A percentile compares a stretch with the other conserved stretches of the same genome.
These are phyloP conservation scores for Xylariaceae sp. DNA, from an alignment of 2,329 filamentous ascomycete species.

Conservation along the genomic window DNA sequence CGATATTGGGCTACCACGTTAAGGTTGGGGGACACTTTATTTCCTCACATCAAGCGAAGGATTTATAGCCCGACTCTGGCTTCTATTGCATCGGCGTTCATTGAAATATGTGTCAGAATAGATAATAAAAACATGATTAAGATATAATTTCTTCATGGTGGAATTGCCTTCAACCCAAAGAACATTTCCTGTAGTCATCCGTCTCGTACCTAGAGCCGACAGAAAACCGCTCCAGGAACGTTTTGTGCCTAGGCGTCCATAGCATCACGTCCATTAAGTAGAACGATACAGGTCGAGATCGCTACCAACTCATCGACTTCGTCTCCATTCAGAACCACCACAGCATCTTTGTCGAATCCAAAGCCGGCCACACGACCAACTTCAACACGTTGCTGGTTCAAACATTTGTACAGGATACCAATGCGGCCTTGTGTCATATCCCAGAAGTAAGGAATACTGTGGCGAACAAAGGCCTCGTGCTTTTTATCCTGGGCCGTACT, in stretches of 20 bases:
- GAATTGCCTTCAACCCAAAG: too few species aligned
- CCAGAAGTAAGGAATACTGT: constrained; percentile 37
- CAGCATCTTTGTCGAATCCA: constrained; percentile 33
- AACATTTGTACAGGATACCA: constrained; percentile 33
- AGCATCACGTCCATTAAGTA: constrained; percentile 34
- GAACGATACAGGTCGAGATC: constrained; percentile 30
- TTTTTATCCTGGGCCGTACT: constrained; percentile 15
- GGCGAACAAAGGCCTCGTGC: constrained; percentile 34
- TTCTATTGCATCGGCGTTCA: too few species aligned
- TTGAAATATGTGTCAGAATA: too few species aligned
- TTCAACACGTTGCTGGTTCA: constrained; percentile 35
- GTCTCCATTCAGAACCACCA: constrained; percentile 30
- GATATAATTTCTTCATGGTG: too few species aligned
- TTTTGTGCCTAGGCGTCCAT: constrained; percentile 27
- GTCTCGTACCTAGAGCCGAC: too few species aligned
- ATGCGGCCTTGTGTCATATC: constrained; percentile 32
- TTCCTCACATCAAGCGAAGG: too few species aligned
- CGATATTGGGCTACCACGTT: too few species aligned
- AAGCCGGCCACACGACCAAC: constrained; percentile 29
- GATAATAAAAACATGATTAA: too few species aligned
- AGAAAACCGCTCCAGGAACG: too few species aligned
- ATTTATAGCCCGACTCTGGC: too few species aligned
- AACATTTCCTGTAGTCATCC: too few species aligned
- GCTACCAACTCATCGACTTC: constrained; percentile 33
- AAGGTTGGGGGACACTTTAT: too few species aligned